phyloP scores from a whole-genome alignment of 1,284 basidiomycete genomes.

The Pyrrhoderma noxium region DNA sequence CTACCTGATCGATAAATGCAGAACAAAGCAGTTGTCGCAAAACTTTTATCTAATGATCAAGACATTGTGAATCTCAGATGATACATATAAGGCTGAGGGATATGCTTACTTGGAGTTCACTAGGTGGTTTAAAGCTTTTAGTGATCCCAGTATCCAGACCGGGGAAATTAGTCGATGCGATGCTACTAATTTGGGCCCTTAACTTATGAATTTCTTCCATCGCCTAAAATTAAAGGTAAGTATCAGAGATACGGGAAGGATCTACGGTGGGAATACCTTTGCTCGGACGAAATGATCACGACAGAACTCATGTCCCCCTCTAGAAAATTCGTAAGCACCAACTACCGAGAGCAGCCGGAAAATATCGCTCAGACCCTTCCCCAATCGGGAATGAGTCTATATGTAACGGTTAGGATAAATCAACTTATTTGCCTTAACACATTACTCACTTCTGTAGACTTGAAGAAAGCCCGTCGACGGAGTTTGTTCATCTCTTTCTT shows the following conservation, averaged over 20 bases:
- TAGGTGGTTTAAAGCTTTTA: slow-evolving; percentile 64
- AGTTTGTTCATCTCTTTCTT: slow-evolving; percentile 62
- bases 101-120: slow-evolving; percentile 54
- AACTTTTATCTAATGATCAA: slow-evolving; percentile 66
- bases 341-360: slow-evolving; percentile 88
- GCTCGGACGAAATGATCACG: slow-evolving; percentile 83
- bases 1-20: slow-evolving; percentile 94
- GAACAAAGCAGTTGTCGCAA: slow-evolving; percentile 85
- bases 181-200: slow-evolving; percentile 82
- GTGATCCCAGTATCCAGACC: slow-evolving; percentile 51
- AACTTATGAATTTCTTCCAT: slow-evolving; percentile 99
- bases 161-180: slow-evolving; percentile 69
- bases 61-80: slow-evolving; percentile 18
- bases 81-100: slow-evolving; percentile 9
- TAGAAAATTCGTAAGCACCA: slow-evolving; percentile 92
- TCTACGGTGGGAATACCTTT: slow-evolving; percentile 52
- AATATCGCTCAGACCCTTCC: slow-evolving; percentile 81
- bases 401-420: slow-evolving; percentile 15
- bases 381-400: slow-evolving; percentile 75
- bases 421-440: slow-evolving; percentile 1
- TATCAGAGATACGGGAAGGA: background rate
- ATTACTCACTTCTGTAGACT: slow-evolving; percentile 61
- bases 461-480: slow-evolving; percentile 70
- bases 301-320: slow-evolving; percentile 78
- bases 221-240: slow-evolving; percentile 46